Base-by-base conservation (phyloP, 441 rosid species). In the Aquilaria agallochum region DNA sequence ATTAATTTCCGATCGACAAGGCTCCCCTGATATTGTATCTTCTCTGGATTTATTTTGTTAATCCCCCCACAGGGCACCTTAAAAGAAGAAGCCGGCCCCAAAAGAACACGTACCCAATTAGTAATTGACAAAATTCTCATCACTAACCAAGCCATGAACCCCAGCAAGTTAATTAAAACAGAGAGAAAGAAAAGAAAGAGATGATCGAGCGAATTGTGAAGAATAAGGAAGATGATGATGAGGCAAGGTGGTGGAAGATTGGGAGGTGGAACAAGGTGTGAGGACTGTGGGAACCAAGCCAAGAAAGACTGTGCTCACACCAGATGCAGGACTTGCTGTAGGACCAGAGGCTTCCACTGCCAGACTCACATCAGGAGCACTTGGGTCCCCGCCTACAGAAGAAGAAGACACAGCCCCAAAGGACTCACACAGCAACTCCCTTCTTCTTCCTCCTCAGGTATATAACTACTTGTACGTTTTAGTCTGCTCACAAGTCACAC, bases 281-380 rank as follows among this genome's bases (percentile, higher is more conserved):
- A 81, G 75, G 89, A 84, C 59, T 84, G 89, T 67, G 89, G 89
- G 47, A 84, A 84, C 75, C 84, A 84, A 68, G 80, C 89, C 2
- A 84, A 84, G 77, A 84, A 73, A 72, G 83, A 79, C 63, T 81
- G 89, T 68, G 50, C 14, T 10, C 71, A 73, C 61, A 68, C 64
- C 74, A 73, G 83, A 70, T 84, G 89, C 68, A 76, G 89, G 67
- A 81, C 89, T 62, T 84, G 89, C 53, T 84, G 89, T 56, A 81
- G 77, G 59, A 74, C 68, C 64, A 79, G 76, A 79, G 81, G 73
- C 15, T 84, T 76, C 72, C 72, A 72, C 15, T 81, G 87, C 64
- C 77, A 67, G 70, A 81, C 87, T 63, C 90, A 84, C 75, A 70
- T 81, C 69, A 81, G 68, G 44, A 84, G 90, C 77, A 84, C 89